These are phyloP conservation scores for Didymella pomorum DNA, from an alignment of 2,329 filamentous ascomycete species.

Conservation along the genomic window DNA sequence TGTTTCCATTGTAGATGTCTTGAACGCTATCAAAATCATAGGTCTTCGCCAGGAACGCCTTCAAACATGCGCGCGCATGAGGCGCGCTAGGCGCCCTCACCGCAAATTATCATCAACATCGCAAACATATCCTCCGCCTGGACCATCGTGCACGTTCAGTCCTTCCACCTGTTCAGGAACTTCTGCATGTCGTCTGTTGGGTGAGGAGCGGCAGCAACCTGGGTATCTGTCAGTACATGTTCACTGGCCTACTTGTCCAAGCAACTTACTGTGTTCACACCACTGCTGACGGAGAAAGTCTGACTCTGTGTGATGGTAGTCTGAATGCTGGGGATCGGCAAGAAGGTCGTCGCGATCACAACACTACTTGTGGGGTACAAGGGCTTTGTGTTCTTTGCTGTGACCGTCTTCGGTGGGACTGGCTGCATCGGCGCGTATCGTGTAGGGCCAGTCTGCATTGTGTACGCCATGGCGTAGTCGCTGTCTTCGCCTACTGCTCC, in stretches of 20 bases:
- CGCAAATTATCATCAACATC: background rate
- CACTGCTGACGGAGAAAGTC: slow-evolving; percentile 61
- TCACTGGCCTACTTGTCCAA: background rate
- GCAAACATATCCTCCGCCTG: background rate
- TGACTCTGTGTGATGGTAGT: slow-evolving; percentile 62
- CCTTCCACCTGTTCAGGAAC: slow-evolving; percentile 67
- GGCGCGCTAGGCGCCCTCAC: background rate
- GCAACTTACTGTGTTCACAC: slow-evolving; percentile 66
- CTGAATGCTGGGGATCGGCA: slow-evolving; percentile 55
- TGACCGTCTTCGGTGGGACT: slow-evolving; percentile 66
- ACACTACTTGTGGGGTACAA: slow-evolving; percentile 65
- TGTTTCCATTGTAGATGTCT: slow-evolving; percentile 7
- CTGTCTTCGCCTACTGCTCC: slow-evolving; percentile 37
- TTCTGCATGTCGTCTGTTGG: slow-evolving; percentile 64
- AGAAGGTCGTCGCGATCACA: slow-evolving; percentile 59
- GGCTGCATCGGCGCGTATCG: slow-evolving; percentile 69
- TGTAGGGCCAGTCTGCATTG: slow-evolving; percentile 64
- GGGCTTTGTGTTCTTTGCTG: slow-evolving; percentile 58
- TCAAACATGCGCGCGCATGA: background rate
- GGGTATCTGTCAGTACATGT: slow-evolving; percentile 27
- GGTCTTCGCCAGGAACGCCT: slow-evolving; percentile 7
- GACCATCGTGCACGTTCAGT: slow-evolving; percentile 48
- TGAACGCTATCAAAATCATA: slow-evolving; percentile 18
- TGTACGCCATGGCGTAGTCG: slow-evolving; percentile 59
- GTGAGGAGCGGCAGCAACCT: slow-evolving; percentile 63